Base-by-base conservation (phyloP, 2,329 filamentous ascomycete species). In the Myriosclerotinia duriaeana region DNA sequence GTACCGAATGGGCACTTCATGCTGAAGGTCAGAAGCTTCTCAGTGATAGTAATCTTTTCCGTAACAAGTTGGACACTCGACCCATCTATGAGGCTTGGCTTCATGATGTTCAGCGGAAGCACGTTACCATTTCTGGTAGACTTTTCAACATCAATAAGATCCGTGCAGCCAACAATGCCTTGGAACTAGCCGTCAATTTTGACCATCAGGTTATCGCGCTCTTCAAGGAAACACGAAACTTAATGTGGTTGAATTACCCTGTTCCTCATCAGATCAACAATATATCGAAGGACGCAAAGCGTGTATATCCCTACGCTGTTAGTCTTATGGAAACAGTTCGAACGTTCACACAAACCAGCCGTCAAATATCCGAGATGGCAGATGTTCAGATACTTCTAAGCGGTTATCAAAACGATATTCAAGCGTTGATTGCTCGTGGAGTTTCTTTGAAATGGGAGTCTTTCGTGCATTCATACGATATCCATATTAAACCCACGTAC, bases 271-370 rank as follows among this genome's bases (percentile, higher is more conserved):
- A 91, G 17, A 92, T 99, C 75, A 96, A 90, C 78, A 98, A 92
- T 70, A 92, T 97, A 64, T 96, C 96, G 0, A 99, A 98, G 78
- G 95, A 99, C 77, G 96, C 95, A n/a, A 97, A 97, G 79, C 87
- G 95, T 64, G 95, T 99, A 5, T 99, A 99, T 74, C 95, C 95
- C 0, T 99, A 96, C 75, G 95, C 96, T 34, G 93, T 99, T 71
- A 98, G 93, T 75, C 80, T 99, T 71, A 99, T 99, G 93, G 95
- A 99, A 79, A 98, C 93, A 74, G 92, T 98, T n/a, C 87, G 93
- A 67, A 98, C 93, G 0, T 89, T 96, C 70, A 86, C 92, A 2
- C 94, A 98, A 78, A 97, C 93, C 0, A 89, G 90, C 72, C 88
- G 92, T 40, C 87, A 91, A 61, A 96, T 99, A 68, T 83, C 87